These are phyloP conservation scores for Wallacemonas collosoma DNA, from an alignment of 208 protist species.

Conservation along the genomic window DNA sequence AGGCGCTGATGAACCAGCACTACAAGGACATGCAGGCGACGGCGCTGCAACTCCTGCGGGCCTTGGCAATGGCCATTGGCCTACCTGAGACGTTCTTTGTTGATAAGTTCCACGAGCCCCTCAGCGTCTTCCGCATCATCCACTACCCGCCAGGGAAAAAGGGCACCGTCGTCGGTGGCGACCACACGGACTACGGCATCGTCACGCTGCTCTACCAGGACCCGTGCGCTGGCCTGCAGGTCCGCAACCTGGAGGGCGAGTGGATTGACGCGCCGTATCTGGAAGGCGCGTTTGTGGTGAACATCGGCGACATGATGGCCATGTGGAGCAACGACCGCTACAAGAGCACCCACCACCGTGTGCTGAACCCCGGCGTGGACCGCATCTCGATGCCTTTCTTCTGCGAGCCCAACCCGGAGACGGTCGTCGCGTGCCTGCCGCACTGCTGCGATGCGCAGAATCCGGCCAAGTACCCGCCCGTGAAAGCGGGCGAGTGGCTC, in stretches of 20 bases:
- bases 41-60: constrained; percentile 54
- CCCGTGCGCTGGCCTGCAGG: constrained; percentile 26
- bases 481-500: constrained; percentile 27
- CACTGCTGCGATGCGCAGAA: constrained; percentile 31
- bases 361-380: constrained; percentile 36
- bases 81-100: constrained; percentile 59
- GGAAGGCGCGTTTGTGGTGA: constrained; percentile 41
- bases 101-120: constrained; percentile 58
- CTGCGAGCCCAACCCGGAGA: constrained; percentile 46
- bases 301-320: constrained; percentile 67
- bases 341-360: constrained; percentile 40
- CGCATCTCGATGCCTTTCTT: constrained; percentile 56
- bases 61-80: constrained; percentile 59
- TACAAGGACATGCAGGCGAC: constrained; percentile 60
- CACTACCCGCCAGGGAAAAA: constrained; percentile 42
- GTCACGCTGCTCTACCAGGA: constrained; percentile 53
- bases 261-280: constrained; percentile 43
- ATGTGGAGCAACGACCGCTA: constrained; percentile 48
- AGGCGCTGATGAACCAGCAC: constrained; percentile 61
- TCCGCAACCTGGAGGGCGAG: constrained; percentile 27
- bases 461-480: constrained; percentile 29
- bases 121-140: constrained; percentile 79
- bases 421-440: constrained; percentile 29
- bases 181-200: constrained; percentile 53
- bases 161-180: constrained; percentile 24